A percentile compares a stretch with the other conserved stretches of the same genome.
Evolutionary conservation across 805 yeast genomes (phyloP).

Genomic region (Candida suzukii): DNA sequence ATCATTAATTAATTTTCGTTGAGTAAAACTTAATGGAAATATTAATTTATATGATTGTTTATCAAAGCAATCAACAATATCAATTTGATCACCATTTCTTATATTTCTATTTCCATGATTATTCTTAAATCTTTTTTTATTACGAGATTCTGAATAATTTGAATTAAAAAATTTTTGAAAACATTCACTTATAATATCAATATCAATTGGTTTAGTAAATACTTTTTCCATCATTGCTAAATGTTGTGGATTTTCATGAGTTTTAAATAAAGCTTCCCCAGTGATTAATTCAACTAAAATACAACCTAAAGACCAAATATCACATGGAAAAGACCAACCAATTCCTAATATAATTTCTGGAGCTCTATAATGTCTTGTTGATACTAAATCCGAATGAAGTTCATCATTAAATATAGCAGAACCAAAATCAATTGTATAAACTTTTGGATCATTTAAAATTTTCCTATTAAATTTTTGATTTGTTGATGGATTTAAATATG

Average conservation of each 20-base stretch:
- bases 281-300: slow-evolving; percentile 84
- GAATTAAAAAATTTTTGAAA: slow-evolving; percentile 14
- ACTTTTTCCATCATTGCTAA: slow-evolving; percentile 90
- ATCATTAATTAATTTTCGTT: slow-evolving; percentile 28
- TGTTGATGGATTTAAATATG: slow-evolving; percentile 19
- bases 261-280: slow-evolving; percentile 91
- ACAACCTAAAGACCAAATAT: slow-evolving; percentile 95
- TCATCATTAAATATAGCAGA: slow-evolving; percentile 92
- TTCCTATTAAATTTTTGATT: slow-evolving; percentile 19
- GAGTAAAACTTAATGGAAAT: slow-evolving; percentile 30
- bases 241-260: slow-evolving; percentile 93
- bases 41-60: slow-evolving; percentile 21
- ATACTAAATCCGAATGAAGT: slow-evolving; percentile 85
- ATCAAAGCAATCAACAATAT: slow-evolving; percentile 24
- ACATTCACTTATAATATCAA: slow-evolving; percentile 25
- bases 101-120: slow-evolving; percentile 8
- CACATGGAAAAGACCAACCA: slow-evolving; percentile 98
- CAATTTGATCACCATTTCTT: slow-evolving; percentile 3
- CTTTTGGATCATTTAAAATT: slow-evolving; percentile 67
- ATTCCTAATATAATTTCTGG: slow-evolving; percentile 91
- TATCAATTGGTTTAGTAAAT: slow-evolving; percentile 46
- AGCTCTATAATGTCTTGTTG: slow-evolving; percentile 94
- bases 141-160: too few relatives aligned
- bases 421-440: slow-evolving; percentile 95
- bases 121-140: slow-evolving; percentile 5